These are phyloP conservation scores for Rosellinia necatrix DNA, from an alignment of 2,329 filamentous ascomycete species.

Conservation along the genomic window DNA sequence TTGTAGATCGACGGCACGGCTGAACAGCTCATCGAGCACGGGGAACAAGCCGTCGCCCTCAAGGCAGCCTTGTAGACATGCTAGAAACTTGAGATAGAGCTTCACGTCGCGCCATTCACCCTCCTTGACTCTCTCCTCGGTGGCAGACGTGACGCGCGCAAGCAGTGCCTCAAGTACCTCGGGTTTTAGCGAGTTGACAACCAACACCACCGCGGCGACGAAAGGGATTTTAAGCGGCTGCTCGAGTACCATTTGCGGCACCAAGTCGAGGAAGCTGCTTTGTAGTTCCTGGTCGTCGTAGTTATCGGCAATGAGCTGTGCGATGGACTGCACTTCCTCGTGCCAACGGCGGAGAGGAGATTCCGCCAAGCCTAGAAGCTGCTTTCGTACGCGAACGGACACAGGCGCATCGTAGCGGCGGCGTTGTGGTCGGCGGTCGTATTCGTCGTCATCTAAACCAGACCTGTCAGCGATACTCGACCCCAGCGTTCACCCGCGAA, in stretches of 20 bases:
- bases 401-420: conserved; percentile 74
- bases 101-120: conserved; percentile 93
- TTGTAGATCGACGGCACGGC: conserved; percentile 87
- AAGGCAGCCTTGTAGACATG: conserved; percentile 79
- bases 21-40: conserved; percentile 87
- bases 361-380: conserved; percentile 80
- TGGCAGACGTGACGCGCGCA: conserved; percentile 60
- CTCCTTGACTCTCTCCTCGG: conserved; percentile 69
- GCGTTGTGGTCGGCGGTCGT: conserved; percentile 73
- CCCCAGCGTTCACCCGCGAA: not conserved
- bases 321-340: conserved; percentile 76
- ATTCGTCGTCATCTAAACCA: conserved; percentile 71
- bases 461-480: not conserved
- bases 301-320: conserved; percentile 78
- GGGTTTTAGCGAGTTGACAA: conserved; percentile 76
- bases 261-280: conserved; percentile 72
- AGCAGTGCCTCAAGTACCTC: conserved; percentile 76
- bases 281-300: conserved; percentile 83
- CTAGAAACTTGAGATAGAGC: conserved; percentile 84
- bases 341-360: conserved; percentile 77
- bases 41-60: conserved; percentile 85
- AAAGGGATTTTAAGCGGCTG: conserved; percentile 99
- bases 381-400: conserved; percentile 73
- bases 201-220: conserved; percentile 79
- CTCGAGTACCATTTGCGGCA: conserved; percentile 78